These are phyloP conservation scores for Trichoderma asperellum DNA, from an alignment of 2,329 filamentous ascomycete species.

Conservation along the genomic window DNA sequence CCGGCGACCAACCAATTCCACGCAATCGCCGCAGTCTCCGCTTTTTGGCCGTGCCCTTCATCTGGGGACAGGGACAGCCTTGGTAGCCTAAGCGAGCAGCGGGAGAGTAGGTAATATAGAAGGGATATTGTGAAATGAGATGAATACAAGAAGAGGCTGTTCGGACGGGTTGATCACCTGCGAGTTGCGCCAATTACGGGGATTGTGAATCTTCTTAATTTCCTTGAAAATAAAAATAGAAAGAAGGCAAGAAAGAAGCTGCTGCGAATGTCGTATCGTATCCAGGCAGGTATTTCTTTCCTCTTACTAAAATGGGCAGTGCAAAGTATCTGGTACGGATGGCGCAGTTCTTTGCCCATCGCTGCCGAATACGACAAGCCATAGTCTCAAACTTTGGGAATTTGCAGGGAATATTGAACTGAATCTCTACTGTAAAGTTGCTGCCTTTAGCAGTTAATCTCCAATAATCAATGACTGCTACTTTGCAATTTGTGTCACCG, in stretches of 20 bases:
- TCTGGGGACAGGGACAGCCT: constrained; percentile 4
- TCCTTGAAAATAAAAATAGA: not conserved
- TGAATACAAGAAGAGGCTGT: not conserved
- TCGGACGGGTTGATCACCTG: not conserved
- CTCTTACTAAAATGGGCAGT: not conserved
- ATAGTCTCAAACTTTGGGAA: constrained; percentile 4
- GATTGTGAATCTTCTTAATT: not conserved
- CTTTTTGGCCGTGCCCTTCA: constrained; percentile 10
- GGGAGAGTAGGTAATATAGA: not conserved
- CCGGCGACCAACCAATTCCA: not conserved
- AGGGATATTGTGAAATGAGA: not conserved
- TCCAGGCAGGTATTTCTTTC: not conserved
- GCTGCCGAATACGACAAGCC: constrained; percentile 17
- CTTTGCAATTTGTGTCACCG: not conserved
- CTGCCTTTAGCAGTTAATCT: not conserved
- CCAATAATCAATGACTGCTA: not conserved
- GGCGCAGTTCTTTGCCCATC: not conserved
- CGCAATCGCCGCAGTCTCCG: not conserved
- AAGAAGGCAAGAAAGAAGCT: not conserved
- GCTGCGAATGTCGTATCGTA: not conserved
- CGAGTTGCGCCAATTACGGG: not conserved
- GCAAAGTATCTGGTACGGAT: not conserved
- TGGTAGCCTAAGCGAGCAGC: constrained; percentile 13
- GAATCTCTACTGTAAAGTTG: not conserved
- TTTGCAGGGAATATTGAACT: not conserved